A percentile compares a stretch with the other conserved stretches of the same genome.
phyloP scores from a whole-genome alignment of 169 alveolate species.

The Besnoitia besnoiti region DNA sequence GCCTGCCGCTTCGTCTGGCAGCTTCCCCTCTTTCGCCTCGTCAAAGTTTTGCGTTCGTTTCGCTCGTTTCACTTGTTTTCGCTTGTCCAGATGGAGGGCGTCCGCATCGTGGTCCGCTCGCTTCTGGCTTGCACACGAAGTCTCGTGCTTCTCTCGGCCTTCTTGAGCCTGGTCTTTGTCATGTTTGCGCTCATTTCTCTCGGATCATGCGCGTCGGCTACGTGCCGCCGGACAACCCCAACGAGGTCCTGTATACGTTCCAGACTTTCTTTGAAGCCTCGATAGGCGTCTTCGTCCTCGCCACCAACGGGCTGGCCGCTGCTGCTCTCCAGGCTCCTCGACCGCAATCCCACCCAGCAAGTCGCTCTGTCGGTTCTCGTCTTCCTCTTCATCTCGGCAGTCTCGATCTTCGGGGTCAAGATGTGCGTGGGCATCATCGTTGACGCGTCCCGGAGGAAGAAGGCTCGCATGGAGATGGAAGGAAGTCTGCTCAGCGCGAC shows the following conservation, averaged over 20 bases:
- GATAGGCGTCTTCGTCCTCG: constrained; percentile 57
- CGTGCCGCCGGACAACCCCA: background rate
- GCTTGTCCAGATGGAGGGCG: background rate
- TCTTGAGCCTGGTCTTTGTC: background rate
- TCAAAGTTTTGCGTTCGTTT: background rate
- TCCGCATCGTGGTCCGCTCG: constrained; percentile 24
- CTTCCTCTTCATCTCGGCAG: constrained; percentile 44
- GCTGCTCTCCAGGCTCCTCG: constrained; percentile 36
- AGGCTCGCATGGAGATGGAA: constrained; percentile 58
- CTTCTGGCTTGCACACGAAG: background rate
- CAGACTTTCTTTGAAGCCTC: constrained; percentile 29
- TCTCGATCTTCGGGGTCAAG: constrained; percentile 56
- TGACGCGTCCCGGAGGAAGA: constrained; percentile 54
- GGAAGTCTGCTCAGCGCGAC: constrained; percentile 66
- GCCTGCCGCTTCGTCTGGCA: background rate
- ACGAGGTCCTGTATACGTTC: constrained; percentile 11
- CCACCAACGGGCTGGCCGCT: constrained; percentile 70
- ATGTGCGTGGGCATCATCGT: constrained; percentile 66
- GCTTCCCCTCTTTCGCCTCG: background rate
- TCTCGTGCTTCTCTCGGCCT: background rate
- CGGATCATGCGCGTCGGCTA: background rate
- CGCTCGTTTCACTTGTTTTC: background rate
- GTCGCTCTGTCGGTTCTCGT: background rate
- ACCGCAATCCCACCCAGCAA: constrained; percentile 9
- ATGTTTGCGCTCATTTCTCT: background rate